phyloP scores from a whole-genome alignment of 441 rosid species.

The Iberis amara region DNA sequence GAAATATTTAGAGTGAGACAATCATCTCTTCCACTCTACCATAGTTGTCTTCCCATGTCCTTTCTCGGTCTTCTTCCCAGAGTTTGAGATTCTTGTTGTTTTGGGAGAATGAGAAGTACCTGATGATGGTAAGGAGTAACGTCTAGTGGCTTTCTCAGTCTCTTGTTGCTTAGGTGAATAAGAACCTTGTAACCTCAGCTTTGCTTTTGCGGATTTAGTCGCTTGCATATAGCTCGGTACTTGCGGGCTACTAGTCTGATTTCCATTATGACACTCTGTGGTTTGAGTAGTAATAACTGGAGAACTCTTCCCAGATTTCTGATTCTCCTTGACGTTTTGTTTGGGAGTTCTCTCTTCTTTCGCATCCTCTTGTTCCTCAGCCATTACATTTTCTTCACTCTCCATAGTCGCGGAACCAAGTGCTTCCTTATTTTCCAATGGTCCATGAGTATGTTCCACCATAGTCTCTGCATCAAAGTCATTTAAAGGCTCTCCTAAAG shows the following conservation, averaged over 20 bases:
- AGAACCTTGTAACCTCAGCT: conserved; percentile 78
- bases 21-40: conserved; percentile 83
- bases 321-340: conserved; percentile 42
- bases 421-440: conserved; percentile 35
- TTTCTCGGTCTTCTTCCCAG: conserved; percentile 54
- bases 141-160: conserved; percentile 54
- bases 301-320: conserved; percentile 44
- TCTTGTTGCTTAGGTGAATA: conserved; percentile 54
- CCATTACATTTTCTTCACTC: conserved; percentile 29
- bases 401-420: conserved; percentile 27
- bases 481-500: conserved; percentile 31
- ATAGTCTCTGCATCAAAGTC: conserved; percentile 26
- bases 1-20: conserved; percentile 8
- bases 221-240: conserved; percentile 95
- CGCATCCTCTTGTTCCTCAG: conserved; percentile 37
- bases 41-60: conserved; percentile 46
- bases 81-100: conserved; percentile 47
- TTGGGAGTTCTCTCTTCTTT: conserved; percentile 44
- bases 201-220: conserved; percentile 88
- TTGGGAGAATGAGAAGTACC: conserved; percentile 73
- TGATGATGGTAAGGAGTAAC: conserved; percentile 80
- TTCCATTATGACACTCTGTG: conserved; percentile 48
- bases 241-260: conserved; percentile 41
- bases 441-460: conserved; percentile 30
- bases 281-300: conserved; percentile 31